Evolutionary conservation across 768 basidiomycete genomes (phyloP), one percentile per base, ranked within the genome.

Genomic region (Mycena chlorophos): DNA sequence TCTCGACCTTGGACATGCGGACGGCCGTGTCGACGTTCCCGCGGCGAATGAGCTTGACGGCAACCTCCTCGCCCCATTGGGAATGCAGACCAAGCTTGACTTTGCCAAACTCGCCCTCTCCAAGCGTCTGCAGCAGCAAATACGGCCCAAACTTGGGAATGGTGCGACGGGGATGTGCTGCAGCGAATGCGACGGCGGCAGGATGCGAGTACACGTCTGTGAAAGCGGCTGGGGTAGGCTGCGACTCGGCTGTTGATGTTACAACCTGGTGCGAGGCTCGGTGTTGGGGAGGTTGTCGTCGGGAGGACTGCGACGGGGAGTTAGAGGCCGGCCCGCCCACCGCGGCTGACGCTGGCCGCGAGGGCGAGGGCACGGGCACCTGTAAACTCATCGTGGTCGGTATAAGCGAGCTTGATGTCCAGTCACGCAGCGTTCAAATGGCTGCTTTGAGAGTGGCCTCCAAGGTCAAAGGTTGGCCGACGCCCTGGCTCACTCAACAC

Each of bases 81-180:
- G 78, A 80, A 65, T 98, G 96, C 50, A 98, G 78, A 4, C 96
- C 96, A n/a, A 98, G 84, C 70, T 98, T 98, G 75, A 98, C 95
- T 71, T 98, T 98, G 43, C 94, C 95, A 67, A 98, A 98, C 76
- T 98, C 96, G 63, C 96, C 96, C 73, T 99, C 96, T 42, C 97
- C 97, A 19, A 99, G 80, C 0, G 97, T 98, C 71, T 98, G 95
- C 17, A 99, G 78, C 34, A 98, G 81, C 10, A 98, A 78, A 71
- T 99, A 99, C 0, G 95, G 94, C 0, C 97, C 97, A 63, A 99
- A 98, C 71, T 88, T 89, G 52, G 92, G 92, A 38, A 94, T 93
- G 23, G 85, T 85, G n/a, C 92, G 82, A 52, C 88, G 79, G 5
- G 91, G 91, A 64, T 94, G 91, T 0, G 89, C 87, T 0, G 87